A percentile compares a stretch with the other conserved stretches of the same genome.
These are phyloP conservation scores for Globisporangium orthogonon DNA, from an alignment of 352 stramenopile genomes.

Conservation along the genomic window DNA sequence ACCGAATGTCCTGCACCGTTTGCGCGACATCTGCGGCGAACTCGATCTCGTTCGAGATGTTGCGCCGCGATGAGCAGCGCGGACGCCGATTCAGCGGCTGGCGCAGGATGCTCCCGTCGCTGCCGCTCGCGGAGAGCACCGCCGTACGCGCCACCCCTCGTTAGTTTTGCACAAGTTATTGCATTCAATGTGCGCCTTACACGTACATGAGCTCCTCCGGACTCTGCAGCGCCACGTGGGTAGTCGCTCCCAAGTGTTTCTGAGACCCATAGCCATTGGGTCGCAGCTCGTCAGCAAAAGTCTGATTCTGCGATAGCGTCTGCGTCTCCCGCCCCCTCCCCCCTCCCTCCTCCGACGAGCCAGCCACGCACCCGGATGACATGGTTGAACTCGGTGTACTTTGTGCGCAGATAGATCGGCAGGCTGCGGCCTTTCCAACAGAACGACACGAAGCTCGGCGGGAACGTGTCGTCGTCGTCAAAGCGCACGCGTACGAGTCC, in stretches of 20 bases:
- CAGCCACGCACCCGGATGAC: conserved; percentile 59
- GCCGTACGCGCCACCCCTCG: background rate
- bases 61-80: conserved; percentile 59
- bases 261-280: conserved; percentile 10
- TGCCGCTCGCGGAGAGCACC: conserved; percentile 7
- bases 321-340: background rate
- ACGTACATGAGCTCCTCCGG: conserved; percentile 73
- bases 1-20: conserved; percentile 78
- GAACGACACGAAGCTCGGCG: conserved; percentile 75
- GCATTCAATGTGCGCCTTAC: background rate
- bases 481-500: conserved; percentile 69
- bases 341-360: too few species aligned
- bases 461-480: conserved; percentile 50
- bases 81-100: conserved; percentile 54
- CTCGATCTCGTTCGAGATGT: conserved; percentile 79
- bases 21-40: conserved; percentile 62
- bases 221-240: conserved; percentile 68
- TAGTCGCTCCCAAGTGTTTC: conserved; percentile 78
- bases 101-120: conserved; percentile 57
- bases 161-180: background rate
- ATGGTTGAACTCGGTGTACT: conserved; percentile 87
- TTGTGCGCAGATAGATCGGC: conserved; percentile 80
- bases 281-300: conserved; percentile 7
- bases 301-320: too few species aligned
- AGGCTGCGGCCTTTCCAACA: conserved; percentile 87